Conservation (phyloP, 148 eudicot genomes). For the Persicaria maculosa region DNA sequence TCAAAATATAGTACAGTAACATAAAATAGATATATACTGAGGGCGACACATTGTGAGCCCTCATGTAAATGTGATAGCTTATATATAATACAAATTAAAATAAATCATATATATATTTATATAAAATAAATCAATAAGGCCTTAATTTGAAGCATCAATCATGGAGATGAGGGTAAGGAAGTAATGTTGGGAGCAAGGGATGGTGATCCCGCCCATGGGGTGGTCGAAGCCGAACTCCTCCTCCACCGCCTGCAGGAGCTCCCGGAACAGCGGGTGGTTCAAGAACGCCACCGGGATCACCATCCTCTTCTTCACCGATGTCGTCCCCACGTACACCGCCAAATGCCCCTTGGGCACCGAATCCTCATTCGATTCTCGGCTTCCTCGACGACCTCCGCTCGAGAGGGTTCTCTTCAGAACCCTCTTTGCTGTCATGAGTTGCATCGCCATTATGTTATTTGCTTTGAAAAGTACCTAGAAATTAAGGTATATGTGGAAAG, state of each 20-base stretch:
- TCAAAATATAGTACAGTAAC: too few relatives aligned
- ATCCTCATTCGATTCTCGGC: too few relatives aligned
- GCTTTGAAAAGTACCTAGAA: background rate
- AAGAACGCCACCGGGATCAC: background rate
- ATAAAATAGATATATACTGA: too few relatives aligned
- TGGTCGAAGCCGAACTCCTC: constrained; percentile 4
- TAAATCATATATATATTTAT: too few relatives aligned
- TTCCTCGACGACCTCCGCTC: background rate
- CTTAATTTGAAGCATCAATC: background rate
- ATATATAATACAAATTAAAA: too few relatives aligned
- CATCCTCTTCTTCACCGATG: background rate
- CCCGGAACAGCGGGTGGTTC: background rate
- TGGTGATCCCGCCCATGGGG: background rate
- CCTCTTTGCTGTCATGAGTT: background rate
- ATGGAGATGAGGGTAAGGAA: background rate
- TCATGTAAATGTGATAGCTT: too few relatives aligned
- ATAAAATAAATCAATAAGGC: too few relatives aligned
- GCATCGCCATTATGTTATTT: background rate
- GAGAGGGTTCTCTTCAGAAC: background rate
- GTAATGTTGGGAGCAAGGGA: background rate
- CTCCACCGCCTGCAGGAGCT: background rate
- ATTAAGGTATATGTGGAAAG: background rate
- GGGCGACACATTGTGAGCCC: too few relatives aligned
- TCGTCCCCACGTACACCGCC: constrained; percentile 3
- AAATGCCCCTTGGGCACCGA: constrained; percentile 3